These are phyloP conservation scores for Picea mariana DNA, from an alignment of 83 land plant genomes.

Conservation along the genomic window DNA sequence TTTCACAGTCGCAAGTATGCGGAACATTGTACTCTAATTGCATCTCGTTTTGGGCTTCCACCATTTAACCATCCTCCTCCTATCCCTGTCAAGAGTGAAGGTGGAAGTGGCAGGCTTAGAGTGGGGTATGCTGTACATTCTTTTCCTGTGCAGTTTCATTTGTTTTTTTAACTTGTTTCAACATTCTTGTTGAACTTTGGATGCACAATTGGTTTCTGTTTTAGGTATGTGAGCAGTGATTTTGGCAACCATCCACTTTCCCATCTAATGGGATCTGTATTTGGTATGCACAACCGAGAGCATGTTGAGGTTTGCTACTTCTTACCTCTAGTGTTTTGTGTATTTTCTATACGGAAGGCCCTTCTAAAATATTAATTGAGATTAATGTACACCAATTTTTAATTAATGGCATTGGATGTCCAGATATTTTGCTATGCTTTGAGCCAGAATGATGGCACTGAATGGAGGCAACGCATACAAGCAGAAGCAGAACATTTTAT, in stretches of 20 bases:
- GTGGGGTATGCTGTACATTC: slow-evolving; percentile 69
- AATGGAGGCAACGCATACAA: slow-evolving; percentile 90
- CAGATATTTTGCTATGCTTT: slow-evolving; percentile 99
- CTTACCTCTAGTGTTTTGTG: neutral
- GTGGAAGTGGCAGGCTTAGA: slow-evolving; percentile 70
- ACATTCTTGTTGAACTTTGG: neutral
- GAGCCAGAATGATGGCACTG: slow-evolving; percentile 96
- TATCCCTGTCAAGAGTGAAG: slow-evolving; percentile 59
- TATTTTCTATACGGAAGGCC: neutral
- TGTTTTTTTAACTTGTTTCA: slow-evolving; percentile 8
- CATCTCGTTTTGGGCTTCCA: slow-evolving; percentile 84
- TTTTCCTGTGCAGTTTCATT: neutral
- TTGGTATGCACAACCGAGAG: slow-evolving; percentile 92
- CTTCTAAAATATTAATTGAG: neutral
- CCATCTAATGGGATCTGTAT: slow-evolving; percentile 98
- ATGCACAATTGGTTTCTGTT: slow-evolving; percentile 8
- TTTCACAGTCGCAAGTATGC: slow-evolving; percentile 91
- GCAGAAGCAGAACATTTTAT: slow-evolving; percentile 96
- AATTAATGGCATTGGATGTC: slow-evolving; percentile 2
- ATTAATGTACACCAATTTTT: neutral
- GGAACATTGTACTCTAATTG: slow-evolving; percentile 81
- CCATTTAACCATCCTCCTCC: slow-evolving; percentile 75
- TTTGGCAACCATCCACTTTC: slow-evolving; percentile 99
- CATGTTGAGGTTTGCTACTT: slow-evolving; percentile 79
- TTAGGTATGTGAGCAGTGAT: slow-evolving; percentile 98